A percentile compares a stretch with the other conserved stretches of the same genome.
Evolutionary conservation across 169 alveolate genomes (phyloP).

Genomic region (Ichthyophthirius multifiliis): DNA sequence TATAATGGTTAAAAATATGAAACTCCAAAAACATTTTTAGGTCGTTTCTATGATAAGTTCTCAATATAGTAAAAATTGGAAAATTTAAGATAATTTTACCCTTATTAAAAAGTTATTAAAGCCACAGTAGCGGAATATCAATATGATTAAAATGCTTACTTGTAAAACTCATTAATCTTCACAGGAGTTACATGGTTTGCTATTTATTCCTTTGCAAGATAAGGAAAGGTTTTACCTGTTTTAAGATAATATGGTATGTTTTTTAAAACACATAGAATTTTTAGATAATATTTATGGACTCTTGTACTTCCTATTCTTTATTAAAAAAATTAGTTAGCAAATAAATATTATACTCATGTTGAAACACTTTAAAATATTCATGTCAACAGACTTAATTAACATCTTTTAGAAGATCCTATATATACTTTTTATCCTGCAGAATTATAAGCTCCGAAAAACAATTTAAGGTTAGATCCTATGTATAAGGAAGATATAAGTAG

Average conservation of each 20-base stretch:
- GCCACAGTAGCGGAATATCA: not conserved
- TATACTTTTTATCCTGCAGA: conserved; percentile 22
- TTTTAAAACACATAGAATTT: conserved; percentile 14
- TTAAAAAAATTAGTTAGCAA: not conserved
- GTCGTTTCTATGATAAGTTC: not conserved
- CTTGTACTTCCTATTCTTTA: conserved; percentile 5
- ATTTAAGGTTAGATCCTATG: no score
- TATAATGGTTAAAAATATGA: conserved; percentile 12
- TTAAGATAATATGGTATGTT: conserved; percentile 6
- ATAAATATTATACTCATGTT: conserved; percentile 12
- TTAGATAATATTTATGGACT: conserved; percentile 8
- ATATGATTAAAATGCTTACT: not conserved
- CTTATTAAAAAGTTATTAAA: conserved; percentile 5
- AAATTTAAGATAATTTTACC: conserved; percentile 4
- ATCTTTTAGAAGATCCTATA: conserved; percentile 12
- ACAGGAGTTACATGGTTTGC: conserved; percentile 11
- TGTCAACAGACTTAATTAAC: conserved; percentile 10
- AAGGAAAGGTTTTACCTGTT: not conserved
- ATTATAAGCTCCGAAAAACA: not conserved
- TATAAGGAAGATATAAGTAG: no score
- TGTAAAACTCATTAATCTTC: conserved; percentile 2
- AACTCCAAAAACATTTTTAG: not conserved
- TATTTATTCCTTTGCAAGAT: conserved; percentile 6
- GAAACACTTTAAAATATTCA: conserved; percentile 11
- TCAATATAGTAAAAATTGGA: not conserved